Evolutionary conservation across 805 yeast genomes (phyloP).

Genomic region (Nakazawaea pomicola): DNA sequence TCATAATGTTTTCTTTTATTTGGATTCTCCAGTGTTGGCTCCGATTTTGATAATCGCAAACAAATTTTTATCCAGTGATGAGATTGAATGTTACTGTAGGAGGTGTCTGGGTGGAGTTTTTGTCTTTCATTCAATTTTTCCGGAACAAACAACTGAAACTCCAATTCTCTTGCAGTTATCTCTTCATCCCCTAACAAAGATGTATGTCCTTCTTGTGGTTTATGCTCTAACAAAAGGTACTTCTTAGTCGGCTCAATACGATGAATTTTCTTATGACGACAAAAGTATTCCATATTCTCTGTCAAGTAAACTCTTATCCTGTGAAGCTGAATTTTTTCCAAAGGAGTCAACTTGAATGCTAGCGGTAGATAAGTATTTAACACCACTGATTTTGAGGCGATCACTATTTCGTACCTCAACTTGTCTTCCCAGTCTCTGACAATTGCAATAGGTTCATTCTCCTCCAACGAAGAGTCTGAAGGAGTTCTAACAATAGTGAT

Average conservation of each 20-base stretch:
- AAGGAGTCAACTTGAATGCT: slow-evolving; percentile 76
- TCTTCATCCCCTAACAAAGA: slow-evolving; percentile 50
- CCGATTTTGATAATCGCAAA: slow-evolving; percentile 67
- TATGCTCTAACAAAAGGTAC: slow-evolving; percentile 74
- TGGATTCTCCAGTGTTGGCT: slow-evolving; percentile 39
- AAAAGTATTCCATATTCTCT: slow-evolving; percentile 87
- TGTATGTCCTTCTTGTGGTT: slow-evolving; percentile 48
- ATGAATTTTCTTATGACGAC: slow-evolving; percentile 82
- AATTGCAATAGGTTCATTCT: slow-evolving; percentile 89
- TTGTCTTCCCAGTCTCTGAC: slow-evolving; percentile 93
- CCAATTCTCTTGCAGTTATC: slow-evolving; percentile 71
- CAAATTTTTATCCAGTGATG: slow-evolving; percentile 96
- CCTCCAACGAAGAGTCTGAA: slow-evolving; percentile 74
- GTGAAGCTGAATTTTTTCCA: slow-evolving; percentile 84
- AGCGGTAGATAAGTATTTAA: slow-evolving; percentile 81
- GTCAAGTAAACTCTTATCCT: slow-evolving; percentile 81
- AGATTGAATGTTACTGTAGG: slow-evolving; percentile 71
- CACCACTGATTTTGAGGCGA: slow-evolving; percentile 85
- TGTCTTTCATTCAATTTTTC: slow-evolving; percentile 51
- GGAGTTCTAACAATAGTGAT: slow-evolving; percentile 71
- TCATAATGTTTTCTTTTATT: slow-evolving; percentile 84
- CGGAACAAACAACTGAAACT: slow-evolving; percentile 84
- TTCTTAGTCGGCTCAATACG: slow-evolving; percentile 87
- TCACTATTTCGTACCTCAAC: slow-evolving; percentile 81
- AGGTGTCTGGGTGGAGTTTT: slow-evolving; percentile 80